Evolutionary conservation across 345 rosid genomes (phyloP).

Genomic region (Carallia brachiata): DNA sequence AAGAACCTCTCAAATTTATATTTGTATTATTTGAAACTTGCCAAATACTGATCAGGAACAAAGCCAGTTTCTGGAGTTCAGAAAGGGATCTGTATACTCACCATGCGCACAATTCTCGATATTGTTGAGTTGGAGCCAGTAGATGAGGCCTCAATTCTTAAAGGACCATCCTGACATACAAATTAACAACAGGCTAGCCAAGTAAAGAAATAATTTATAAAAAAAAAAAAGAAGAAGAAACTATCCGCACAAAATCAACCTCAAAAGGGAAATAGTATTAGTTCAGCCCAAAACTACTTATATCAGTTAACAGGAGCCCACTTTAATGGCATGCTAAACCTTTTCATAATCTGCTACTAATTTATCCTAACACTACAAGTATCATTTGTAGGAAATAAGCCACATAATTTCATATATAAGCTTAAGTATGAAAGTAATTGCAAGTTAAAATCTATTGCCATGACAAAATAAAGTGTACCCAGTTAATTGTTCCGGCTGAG

Average conservation of each 20-base stretch:
- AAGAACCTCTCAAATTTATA: neutral
- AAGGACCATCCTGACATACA: slow-evolving; percentile 86
- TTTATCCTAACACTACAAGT: neutral
- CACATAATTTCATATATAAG: slow-evolving; percentile 3
- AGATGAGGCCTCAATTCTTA: slow-evolving; percentile 74
- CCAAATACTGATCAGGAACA: neutral
- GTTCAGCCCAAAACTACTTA: slow-evolving; percentile 1
- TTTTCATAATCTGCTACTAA: slow-evolving; percentile 10
- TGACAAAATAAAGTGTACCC: slow-evolving; percentile 47
- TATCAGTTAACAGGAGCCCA: neutral
- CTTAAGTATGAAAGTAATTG: neutral
- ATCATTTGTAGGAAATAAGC: neutral
- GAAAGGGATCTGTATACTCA: slow-evolving; percentile 27
- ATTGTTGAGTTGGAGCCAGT: slow-evolving; percentile 86
- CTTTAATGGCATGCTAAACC: neutral
- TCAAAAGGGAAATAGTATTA: neutral
- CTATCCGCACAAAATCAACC: slow-evolving; percentile 5
- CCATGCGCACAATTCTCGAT: slow-evolving; percentile 86
- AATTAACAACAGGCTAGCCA: slow-evolving; percentile 13
- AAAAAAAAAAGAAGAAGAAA: neutral
- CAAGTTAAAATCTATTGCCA: slow-evolving; percentile 8
- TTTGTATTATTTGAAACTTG: neutral
- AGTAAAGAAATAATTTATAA: neutral
- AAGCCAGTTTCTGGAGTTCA: neutral
- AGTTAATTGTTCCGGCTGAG: slow-evolving; percentile 92